Evolutionary conservation across 371 early-diverging fungal genomes (phyloP).

Genomic region (Blyttiomyces sp.): DNA sequence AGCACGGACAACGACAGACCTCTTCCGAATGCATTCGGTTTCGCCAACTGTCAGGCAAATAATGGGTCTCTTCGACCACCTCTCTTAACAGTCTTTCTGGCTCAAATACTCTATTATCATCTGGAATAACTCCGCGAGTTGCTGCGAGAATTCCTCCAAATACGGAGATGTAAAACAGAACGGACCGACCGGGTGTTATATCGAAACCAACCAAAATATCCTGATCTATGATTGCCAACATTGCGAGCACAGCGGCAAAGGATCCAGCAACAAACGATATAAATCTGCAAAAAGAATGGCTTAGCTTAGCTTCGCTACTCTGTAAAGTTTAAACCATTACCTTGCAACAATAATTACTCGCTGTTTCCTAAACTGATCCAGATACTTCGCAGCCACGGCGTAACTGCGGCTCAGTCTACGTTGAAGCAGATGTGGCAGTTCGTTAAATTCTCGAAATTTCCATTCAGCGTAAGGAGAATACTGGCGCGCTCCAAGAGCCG

Average conservation of each 20-base stretch:
- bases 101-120: slow-evolving; percentile 74
- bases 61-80: slow-evolving; percentile 85
- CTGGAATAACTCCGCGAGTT: slow-evolving; percentile 79
- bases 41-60: slow-evolving; percentile 85
- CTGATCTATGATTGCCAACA: slow-evolving; percentile 81
- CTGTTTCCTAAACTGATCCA: slow-evolving; percentile 86
- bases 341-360: slow-evolving; percentile 72
- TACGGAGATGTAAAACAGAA: slow-evolving; percentile 86
- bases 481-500: slow-evolving; percentile 71
- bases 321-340: slow-evolving; percentile 34
- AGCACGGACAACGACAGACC: slow-evolving; percentile 24
- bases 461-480: slow-evolving; percentile 86
- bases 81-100: slow-evolving; percentile 71
- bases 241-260: slow-evolving; percentile 77
- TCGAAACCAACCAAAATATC: slow-evolving; percentile 86
- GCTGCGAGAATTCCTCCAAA: slow-evolving; percentile 84
- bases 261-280: slow-evolving; percentile 87
- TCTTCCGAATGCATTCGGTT: slow-evolving; percentile 78
- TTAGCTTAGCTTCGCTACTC: neutral
- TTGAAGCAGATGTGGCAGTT: slow-evolving; percentile 86
- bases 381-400: slow-evolving; percentile 72
- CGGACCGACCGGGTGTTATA: slow-evolving; percentile 79
- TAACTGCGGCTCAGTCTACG: slow-evolving; percentile 70
- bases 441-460: slow-evolving; percentile 96
- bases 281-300: slow-evolving; percentile 60